These are phyloP conservation scores for Comarum palustre DNA, from an alignment of 306 rosid species.

Conservation along the genomic window DNA sequence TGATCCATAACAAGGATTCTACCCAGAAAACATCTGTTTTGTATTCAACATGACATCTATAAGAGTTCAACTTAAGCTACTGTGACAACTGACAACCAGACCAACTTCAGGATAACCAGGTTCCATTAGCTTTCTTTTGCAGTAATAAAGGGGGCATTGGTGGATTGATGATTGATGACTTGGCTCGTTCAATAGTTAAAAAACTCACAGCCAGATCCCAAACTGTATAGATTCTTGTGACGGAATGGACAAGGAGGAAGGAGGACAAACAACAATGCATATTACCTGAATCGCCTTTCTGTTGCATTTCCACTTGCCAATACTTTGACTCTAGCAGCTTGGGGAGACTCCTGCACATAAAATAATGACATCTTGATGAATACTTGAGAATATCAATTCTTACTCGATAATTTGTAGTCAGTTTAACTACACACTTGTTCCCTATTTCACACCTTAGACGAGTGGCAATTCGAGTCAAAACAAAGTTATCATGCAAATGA, in stretches of 20 bases:
- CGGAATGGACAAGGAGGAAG: not conserved
- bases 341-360: conserved; percentile 84
- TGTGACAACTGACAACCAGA: not conserved
- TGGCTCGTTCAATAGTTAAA: not conserved
- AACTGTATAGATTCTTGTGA: not conserved
- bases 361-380: not conserved
- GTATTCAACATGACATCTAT: not conserved
- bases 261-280: not conserved
- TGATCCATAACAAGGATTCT: too few species aligned
- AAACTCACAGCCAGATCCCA: not conserved
- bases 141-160: not conserved
- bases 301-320: conserved; percentile 97
- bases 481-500: not conserved
- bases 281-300: conserved; percentile 93
- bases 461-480: not conserved
- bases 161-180: not conserved
- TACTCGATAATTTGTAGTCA: not conserved
- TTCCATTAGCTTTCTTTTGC: not conserved
- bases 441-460: not conserved
- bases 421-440: not conserved
- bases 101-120: not conserved
- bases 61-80: not conserved
- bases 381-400: not conserved
- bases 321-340: conserved; percentile 96
- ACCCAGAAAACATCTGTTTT: not conserved